Evolutionary conservation across 192 early-diverging fungal species (phyloP).

Genomic region (Coemansia sp.): DNA sequence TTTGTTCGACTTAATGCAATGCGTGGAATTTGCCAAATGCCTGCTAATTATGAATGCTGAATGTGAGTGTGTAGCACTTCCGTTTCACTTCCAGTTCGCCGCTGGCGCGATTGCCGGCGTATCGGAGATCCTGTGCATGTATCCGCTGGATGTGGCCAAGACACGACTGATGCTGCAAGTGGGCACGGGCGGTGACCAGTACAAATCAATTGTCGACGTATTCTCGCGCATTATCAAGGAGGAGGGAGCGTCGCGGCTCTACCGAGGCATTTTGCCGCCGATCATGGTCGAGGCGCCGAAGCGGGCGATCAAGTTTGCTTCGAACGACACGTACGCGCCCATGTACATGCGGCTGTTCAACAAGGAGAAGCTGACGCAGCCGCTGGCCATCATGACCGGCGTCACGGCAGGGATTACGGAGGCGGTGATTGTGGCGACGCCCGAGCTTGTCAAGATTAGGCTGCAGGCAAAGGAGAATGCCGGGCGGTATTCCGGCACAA

Average conservation of each 20-base stretch:
- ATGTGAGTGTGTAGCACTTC: slow-evolving; percentile 68
- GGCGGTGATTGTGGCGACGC: slow-evolving; percentile 84
- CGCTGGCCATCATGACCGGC: slow-evolving; percentile 80
- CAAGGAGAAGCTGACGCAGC: slow-evolving; percentile 70
- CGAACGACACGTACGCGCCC: slow-evolving; percentile 83
- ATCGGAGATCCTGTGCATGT: slow-evolving; percentile 94
- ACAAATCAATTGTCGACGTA: slow-evolving; percentile 64
- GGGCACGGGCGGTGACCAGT: slow-evolving; percentile 55
- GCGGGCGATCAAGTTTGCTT: slow-evolving; percentile 95
- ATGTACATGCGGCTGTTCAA: slow-evolving; percentile 71
- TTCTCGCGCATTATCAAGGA: slow-evolving; percentile 67
- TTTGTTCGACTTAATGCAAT: neutral
- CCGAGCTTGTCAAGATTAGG: slow-evolving; percentile 95
- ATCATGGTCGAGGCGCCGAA: slow-evolving; percentile 98
- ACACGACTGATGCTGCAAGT: slow-evolving; percentile 89
- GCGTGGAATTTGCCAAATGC: neutral
- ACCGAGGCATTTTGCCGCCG: slow-evolving; percentile 94
- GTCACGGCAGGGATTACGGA: slow-evolving; percentile 91
- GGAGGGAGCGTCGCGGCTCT: slow-evolving; percentile 68
- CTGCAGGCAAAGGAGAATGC: slow-evolving; percentile 90
- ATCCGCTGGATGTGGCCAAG: slow-evolving; percentile 94
- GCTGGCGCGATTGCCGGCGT: slow-evolving; percentile 80
- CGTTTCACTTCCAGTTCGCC: slow-evolving; percentile 76
- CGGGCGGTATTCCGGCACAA: slow-evolving; percentile 79
- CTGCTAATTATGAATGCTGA: too few relatives aligned